Base-by-base conservation (phyloP, 2,329 filamentous ascomycete species). In the Neofusicoccum ribis region DNA sequence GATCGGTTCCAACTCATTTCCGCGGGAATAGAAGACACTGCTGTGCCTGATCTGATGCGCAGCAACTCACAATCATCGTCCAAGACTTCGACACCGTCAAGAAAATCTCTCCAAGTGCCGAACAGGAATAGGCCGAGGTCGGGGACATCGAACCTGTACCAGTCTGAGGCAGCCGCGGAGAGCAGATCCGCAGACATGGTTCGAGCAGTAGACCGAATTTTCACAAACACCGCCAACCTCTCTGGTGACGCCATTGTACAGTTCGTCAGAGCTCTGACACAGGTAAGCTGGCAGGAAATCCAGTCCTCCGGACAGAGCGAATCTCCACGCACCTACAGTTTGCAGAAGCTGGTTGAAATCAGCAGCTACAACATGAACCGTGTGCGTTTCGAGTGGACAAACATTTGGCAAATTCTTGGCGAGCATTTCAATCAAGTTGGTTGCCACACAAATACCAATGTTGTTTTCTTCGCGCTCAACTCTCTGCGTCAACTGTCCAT, bases 281-380 rank as follows among this genome's bases (percentile, higher is more conserved):
- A 97, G 75, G 94, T 99, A 69, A 98, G 94, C 78, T 98, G 95
- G 95, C 94, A 98, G 73, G 95, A 99, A 78, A 99, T 99, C 73
- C 94, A 96, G 75, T 96, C 95, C 3, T 98, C 95, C 0, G 95
- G 95, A 0, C 92, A 94, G 65, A 97, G 94, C 73, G 95, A 99
- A 67, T 96, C 92, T 23, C 95, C 95, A 11, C 88, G 96, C 63
- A 99, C 94, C 8, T 99, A 97, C 84, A 97, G 93, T 80, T 82
- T 99, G 67, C 95, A 99, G 75, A 99, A 99, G 79, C 87, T 99
- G 68, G 96, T 99, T 15, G 95, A 99, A 78, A 98, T 99, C 78
- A 96, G 92, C 77, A 97, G 97, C 78, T 99, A 99, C 86, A 99
- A 99, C 81, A 99, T 99, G 95, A 93, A 92, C 66, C 89, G 95